Percentiles rank a stretch among this genome's conserved stretches.
Evolutionary conservation across 768 basidiomycete genomes (phyloP).

Genomic region (Boletus speciosus): DNA sequence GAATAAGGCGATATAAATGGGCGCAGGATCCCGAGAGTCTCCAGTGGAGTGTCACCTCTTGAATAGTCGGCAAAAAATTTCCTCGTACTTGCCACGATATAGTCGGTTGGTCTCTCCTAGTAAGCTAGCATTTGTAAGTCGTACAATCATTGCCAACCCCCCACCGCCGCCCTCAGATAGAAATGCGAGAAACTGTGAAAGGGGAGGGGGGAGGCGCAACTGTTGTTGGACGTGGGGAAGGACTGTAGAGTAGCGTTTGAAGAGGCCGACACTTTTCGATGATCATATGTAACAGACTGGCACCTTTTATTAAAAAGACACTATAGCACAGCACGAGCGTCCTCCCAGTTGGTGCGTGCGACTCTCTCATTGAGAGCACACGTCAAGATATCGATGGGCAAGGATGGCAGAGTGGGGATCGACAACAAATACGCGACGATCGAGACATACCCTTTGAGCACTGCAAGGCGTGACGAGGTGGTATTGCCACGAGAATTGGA

Average conservation of each 20-base stretch:
- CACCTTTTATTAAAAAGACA: neutral
- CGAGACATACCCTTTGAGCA: neutral
- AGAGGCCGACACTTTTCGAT: neutral
- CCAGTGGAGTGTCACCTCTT: neutral
- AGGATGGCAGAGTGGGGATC: neutral
- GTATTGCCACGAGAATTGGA: neutral
- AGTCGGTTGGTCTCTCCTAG: no score
- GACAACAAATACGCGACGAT: neutral
- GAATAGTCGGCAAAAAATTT: no score
- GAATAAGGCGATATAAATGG: neutral
- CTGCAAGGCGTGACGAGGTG: slow-evolving; percentile 6
- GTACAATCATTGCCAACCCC: no score
- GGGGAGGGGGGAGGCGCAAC: neutral
- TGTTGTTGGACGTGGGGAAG: no score
- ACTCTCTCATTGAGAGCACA: neutral
- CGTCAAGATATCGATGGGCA: neutral
- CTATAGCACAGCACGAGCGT: neutral
- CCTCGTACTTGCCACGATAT: no score
- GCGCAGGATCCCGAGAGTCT: neutral
- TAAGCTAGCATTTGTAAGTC: no score
- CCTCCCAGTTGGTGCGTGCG: neutral
- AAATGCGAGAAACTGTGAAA: neutral
- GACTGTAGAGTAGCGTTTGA: neutral
- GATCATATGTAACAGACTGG: neutral
- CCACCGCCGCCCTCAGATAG: no score